phyloP scores from a whole-genome alignment of 192 early-diverging fungal genomes.

The Diversispora eburnea region DNA sequence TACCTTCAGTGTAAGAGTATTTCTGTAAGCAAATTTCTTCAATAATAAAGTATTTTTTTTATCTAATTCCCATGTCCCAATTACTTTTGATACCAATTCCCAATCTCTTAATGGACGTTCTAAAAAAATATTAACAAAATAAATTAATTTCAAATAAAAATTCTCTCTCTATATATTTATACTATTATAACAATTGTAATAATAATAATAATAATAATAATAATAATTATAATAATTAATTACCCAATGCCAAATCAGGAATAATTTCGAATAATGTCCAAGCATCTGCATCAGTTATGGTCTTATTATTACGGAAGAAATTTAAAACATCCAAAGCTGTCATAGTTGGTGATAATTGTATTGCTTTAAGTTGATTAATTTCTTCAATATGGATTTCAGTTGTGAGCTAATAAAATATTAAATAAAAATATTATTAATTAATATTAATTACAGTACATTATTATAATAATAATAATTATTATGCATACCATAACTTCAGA shows the following conservation, averaged over 20 bases:
- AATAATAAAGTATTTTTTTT: slow-evolving; percentile 72
- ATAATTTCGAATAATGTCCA: slow-evolving; percentile 94
- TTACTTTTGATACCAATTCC: slow-evolving; percentile 79
- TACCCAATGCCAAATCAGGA: slow-evolving; percentile 75
- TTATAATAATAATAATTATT: too few species aligned
- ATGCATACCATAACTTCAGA: too few species aligned
- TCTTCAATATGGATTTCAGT: slow-evolving; percentile 90
- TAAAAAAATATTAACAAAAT: slow-evolving; percentile 29
- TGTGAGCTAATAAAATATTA: slow-evolving; percentile 43
- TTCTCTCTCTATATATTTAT: background rate
- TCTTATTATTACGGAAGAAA: slow-evolving; percentile 38
- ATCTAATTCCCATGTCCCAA: slow-evolving; percentile 79
- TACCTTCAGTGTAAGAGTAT: slow-evolving; percentile 60
- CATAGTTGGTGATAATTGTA: slow-evolving; percentile 71
- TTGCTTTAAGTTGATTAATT: slow-evolving; percentile 68
- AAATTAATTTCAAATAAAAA: slow-evolving; percentile 19
- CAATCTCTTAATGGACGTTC: slow-evolving; percentile 90
- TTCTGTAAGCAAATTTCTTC: slow-evolving; percentile 67
- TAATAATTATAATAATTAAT: background rate
- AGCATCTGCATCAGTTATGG: slow-evolving; percentile 50
- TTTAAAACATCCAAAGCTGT: slow-evolving; percentile 68
- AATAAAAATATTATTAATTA: background rate
- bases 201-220: background rate
- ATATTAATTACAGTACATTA: too few species aligned
- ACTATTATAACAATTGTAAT: slow-evolving; percentile 5